A percentile compares a stretch with the other conserved stretches of the same genome.
Conservation (phyloP, 805 yeast genomes). For the Candida ovalis region DNA sequence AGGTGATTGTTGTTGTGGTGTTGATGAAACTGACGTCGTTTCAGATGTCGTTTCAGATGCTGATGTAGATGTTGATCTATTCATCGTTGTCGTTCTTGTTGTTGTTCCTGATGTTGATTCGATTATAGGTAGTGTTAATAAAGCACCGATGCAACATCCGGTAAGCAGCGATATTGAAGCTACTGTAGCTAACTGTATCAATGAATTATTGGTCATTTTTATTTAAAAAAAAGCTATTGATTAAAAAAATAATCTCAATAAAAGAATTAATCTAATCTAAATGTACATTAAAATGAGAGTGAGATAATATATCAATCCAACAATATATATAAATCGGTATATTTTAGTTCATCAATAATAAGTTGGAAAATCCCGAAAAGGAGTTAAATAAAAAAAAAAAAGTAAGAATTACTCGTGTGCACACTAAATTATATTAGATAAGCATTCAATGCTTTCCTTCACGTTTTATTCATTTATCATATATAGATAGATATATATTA, state of each 20-base stretch:
- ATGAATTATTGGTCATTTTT: conserved; percentile 8
- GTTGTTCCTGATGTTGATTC: conserved; percentile 2
- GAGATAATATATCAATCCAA: too few relatives aligned
- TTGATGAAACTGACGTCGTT: not conserved
- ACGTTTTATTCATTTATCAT: too few relatives aligned
- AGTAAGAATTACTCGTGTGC: too few relatives aligned
- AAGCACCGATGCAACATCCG: conserved; percentile 29
- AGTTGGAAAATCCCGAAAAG: too few relatives aligned
- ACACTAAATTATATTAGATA: too few relatives aligned
- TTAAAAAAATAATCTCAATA: not conserved
- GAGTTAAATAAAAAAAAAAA: too few relatives aligned
- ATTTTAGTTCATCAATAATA: too few relatives aligned
- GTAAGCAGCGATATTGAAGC: conserved; percentile 27
- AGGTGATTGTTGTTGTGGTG: not conserved
- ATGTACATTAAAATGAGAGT: not conserved
- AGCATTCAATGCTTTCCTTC: too few relatives aligned
- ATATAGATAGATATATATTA: too few relatives aligned
- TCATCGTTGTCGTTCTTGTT: not conserved
- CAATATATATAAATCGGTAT: too few relatives aligned
- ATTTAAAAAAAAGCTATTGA: not conserved
- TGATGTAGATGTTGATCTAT: not conserved
- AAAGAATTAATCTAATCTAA: not conserved
- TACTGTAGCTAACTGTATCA: conserved; percentile 15
- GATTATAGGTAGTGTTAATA: conserved; percentile 16
- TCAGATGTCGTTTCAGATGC: not conserved